Evolutionary conservation across 2,329 filamentous ascomycete genomes (phyloP).

Genomic region (Orbilia javanica): DNA sequence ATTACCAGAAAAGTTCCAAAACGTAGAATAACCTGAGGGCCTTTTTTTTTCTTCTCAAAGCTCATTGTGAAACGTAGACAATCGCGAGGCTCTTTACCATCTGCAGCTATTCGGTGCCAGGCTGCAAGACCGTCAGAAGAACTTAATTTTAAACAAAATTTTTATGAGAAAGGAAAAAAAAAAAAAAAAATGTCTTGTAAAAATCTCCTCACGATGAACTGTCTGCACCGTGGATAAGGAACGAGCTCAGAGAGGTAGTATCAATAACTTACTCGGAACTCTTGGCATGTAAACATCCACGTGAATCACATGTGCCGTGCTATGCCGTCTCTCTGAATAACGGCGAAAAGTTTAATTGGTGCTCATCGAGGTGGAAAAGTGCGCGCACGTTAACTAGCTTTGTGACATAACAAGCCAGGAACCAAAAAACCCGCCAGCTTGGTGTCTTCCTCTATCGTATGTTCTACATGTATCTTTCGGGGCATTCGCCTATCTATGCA

Average conservation of each 20-base stretch:
- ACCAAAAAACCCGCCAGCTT: neutral
- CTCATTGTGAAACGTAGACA: constrained; percentile 16
- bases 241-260: constrained; percentile 36
- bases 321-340: constrained; percentile 4
- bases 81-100: neutral
- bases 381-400: constrained; percentile 28
- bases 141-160: neutral
- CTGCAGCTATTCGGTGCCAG: neutral
- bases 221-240: constrained; percentile 1
- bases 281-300: constrained; percentile 26
- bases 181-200: neutral
- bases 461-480: neutral
- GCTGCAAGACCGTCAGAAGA: constrained; percentile 22
- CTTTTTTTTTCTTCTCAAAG: constrained; percentile 32
- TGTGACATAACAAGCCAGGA: constrained; percentile 12
- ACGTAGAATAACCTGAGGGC: constrained; percentile 31
- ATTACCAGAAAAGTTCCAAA: constrained; percentile 23
- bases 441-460: neutral
- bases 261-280: neutral
- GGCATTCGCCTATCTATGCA: constrained; percentile 4
- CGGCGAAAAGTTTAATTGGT: neutral
- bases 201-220: neutral
- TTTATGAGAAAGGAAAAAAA: neutral
- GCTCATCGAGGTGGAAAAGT: constrained; percentile 12
- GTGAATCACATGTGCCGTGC: constrained; percentile 23